A percentile compares a stretch with the other conserved stretches of the same genome.
phyloP scores from a whole-genome alignment of 2,329 filamentous ascomycete genomes.

The Zasmidium angulare region DNA sequence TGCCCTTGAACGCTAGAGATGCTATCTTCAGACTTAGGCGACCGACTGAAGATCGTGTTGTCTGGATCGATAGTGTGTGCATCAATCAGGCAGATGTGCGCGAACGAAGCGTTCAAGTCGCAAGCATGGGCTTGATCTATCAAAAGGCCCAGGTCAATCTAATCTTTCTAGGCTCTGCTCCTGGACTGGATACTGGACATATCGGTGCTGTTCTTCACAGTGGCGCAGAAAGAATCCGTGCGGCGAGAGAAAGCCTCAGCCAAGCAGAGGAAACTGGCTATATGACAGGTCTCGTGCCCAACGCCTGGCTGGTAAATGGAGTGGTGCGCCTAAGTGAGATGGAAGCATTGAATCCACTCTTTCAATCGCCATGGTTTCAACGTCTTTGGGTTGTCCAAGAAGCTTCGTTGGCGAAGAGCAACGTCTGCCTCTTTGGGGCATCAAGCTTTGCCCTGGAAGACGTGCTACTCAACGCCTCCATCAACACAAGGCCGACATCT shows the following conservation, averaged over 20 bases:
- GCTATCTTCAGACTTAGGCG: background rate
- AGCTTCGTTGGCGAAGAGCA: background rate
- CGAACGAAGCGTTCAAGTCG: slow-evolving; percentile 4
- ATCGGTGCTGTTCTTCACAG: background rate
- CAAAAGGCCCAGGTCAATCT: background rate
- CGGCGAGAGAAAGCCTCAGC: background rate
- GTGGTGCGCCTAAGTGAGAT: background rate
- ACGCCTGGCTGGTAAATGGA: background rate
- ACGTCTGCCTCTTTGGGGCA: background rate
- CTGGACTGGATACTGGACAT: background rate
- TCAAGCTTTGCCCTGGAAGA: slow-evolving; percentile 1
- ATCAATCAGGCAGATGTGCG: slow-evolving; percentile 6
- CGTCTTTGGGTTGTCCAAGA: slow-evolving; percentile 7
- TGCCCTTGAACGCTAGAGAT: background rate
- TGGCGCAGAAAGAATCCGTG: background rate
- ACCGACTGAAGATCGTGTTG: background rate
- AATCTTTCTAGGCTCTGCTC: background rate
- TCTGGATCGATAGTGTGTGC: slow-evolving; percentile 6
- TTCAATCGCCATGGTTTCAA: slow-evolving; percentile 3
- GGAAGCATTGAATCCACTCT: background rate
- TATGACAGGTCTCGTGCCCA: background rate
- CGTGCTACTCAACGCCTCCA: slow-evolving; percentile 1
- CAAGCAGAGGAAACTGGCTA: background rate
- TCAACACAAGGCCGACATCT: background rate
- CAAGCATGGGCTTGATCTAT: slow-evolving; percentile 5